phyloP scores from a whole-genome alignment of 2,329 filamentous ascomycete species.

The Stemphylium lycopersici region DNA sequence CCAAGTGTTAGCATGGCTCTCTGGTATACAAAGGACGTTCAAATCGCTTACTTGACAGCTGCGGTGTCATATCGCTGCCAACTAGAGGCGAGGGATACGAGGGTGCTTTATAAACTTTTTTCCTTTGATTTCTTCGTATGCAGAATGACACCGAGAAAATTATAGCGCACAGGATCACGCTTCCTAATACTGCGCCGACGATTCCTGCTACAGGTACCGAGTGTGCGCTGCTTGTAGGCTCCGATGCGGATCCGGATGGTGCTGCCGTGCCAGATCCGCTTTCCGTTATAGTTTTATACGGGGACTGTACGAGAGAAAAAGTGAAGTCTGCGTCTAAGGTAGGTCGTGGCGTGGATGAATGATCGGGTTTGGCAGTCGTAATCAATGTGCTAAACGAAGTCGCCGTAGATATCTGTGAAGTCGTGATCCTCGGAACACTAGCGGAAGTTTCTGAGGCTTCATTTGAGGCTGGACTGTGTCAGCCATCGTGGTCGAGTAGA shows the following conservation, averaged over 20 bases:
- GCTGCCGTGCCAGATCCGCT: background rate
- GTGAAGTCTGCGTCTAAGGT: background rate
- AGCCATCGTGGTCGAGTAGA: background rate
- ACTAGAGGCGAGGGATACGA: slow-evolving; percentile 31
- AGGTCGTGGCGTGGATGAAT: background rate
- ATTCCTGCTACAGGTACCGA: slow-evolving; percentile 24
- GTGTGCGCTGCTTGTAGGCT: background rate
- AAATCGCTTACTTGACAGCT: slow-evolving; percentile 4
- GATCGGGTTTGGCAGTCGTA: background rate
- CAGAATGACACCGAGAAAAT: slow-evolving; percentile 16
- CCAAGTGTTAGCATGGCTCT: background rate
- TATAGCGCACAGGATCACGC: slow-evolving; percentile 16
- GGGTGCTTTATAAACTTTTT: slow-evolving; percentile 29
- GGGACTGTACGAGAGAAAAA: background rate
- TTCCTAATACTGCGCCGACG: slow-evolving; percentile 32
- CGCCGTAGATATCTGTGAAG: background rate
- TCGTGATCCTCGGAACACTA: background rate
- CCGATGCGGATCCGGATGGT: slow-evolving; percentile 1
- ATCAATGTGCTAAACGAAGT: background rate
- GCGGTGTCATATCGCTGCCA: slow-evolving; percentile 33
- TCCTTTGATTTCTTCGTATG: slow-evolving; percentile 16
- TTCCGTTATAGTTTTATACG: slow-evolving; percentile 8
- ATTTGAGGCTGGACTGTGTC: background rate
- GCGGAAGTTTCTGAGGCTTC: background rate
- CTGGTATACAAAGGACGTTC: background rate